These are phyloP conservation scores for Saturnispora mendoncae DNA, from an alignment of 805 yeast genomes.

Conservation along the genomic window DNA sequence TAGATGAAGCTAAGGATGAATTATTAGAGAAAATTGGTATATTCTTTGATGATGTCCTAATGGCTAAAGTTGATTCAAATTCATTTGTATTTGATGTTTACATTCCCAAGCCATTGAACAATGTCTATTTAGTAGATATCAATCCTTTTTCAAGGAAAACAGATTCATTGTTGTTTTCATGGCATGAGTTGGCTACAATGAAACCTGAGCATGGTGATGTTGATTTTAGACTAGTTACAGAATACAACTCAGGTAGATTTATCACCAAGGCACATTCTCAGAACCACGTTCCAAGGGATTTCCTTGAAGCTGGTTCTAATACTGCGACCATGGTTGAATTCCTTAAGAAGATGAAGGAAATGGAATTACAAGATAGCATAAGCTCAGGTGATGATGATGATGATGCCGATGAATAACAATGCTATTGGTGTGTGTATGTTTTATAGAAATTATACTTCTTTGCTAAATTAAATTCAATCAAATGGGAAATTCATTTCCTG, in stretches of 20 bases:
- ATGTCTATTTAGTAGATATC: constrained; percentile 68
- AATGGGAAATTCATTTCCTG: constrained; percentile 35
- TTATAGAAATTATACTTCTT: background rate
- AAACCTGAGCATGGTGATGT: constrained; percentile 29
- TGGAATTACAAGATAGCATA: constrained; percentile 8
- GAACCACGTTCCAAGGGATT: constrained; percentile 84
- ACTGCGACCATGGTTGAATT: constrained; percentile 62
- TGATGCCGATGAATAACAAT: background rate
- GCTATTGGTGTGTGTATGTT: background rate
- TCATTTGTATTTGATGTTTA: constrained; percentile 73
- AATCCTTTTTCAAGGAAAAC: constrained; percentile 78
- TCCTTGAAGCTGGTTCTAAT: constrained; percentile 73
- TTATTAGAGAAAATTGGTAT: constrained; percentile 40
- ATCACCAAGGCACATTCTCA: constrained; percentile 79
- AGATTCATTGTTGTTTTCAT: constrained; percentile 69
- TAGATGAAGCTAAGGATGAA: constrained; percentile 42
- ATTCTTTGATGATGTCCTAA: constrained; percentile 44
- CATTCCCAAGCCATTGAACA: constrained; percentile 63
- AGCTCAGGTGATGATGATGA: constrained; percentile 7
- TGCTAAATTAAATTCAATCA: background rate
- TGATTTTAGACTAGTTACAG: constrained; percentile 54
- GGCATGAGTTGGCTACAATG: constrained; percentile 61
- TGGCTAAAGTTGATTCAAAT: constrained; percentile 42
- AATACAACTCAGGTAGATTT: constrained; percentile 66
- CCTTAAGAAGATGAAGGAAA: constrained; percentile 40